Percentiles rank a stretch among this genome's conserved stretches.
phyloP scores from a whole-genome alignment of 441 rosid genomes.

The Kokia cookei region DNA sequence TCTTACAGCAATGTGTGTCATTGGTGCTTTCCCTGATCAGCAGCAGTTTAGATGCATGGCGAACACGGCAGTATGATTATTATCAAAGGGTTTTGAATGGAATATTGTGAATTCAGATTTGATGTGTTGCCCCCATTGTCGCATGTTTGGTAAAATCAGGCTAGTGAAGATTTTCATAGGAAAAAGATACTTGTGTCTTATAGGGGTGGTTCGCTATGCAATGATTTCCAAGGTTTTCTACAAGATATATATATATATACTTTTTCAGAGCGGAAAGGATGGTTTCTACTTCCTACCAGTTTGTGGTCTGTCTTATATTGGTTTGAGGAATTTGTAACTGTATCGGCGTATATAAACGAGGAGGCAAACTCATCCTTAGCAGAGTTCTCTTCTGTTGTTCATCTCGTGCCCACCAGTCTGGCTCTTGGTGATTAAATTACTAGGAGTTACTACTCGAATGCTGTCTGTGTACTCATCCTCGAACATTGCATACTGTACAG shows the following conservation, averaged over 20 bases:
- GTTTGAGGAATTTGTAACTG: constrained; percentile 33
- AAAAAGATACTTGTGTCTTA: constrained; percentile 3
- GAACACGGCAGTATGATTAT: constrained; percentile 96
- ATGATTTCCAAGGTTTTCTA: constrained; percentile 8
- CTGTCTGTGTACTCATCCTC: not conserved
- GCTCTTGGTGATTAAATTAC: constrained; percentile 16
- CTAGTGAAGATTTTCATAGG: constrained; percentile 14
- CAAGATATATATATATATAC: not conserved
- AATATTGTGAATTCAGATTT: constrained; percentile 48
- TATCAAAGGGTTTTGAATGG: constrained; percentile 95
- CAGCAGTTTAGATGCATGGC: constrained; percentile 97
- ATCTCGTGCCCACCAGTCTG: not conserved
- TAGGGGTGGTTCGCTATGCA: not conserved
- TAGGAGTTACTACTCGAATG: not conserved
- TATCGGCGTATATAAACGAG: constrained; percentile 18
- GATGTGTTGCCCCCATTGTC: constrained; percentile 4
- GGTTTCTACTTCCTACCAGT: constrained; percentile 3
- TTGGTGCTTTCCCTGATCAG: constrained; percentile 92
- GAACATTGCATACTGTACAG: constrained; percentile 36
- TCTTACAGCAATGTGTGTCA: constrained; percentile 88
- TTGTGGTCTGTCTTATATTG: constrained; percentile 17
- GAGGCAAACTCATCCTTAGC: constrained; percentile 20
- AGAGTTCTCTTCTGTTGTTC: not conserved
- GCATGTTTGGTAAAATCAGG: constrained; percentile 13
- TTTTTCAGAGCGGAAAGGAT: not conserved